phyloP scores from a whole-genome alignment of 2,329 filamentous ascomycete species.

The Colletotrichum graminicola region DNA sequence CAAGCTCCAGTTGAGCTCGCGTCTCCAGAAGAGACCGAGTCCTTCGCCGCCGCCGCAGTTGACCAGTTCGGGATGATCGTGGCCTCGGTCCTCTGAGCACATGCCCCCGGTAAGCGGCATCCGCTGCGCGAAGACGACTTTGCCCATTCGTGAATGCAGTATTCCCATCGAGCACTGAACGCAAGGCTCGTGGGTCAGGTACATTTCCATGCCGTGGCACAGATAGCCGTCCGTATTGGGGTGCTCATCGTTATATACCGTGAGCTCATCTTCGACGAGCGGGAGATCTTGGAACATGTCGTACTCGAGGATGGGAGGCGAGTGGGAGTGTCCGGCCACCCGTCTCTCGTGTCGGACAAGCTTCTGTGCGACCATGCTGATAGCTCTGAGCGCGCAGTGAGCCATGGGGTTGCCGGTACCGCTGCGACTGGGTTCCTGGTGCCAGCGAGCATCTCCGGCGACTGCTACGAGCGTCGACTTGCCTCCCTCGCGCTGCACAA shows the following conservation, averaged over 20 bases:
- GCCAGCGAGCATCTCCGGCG: constrained; percentile 82
- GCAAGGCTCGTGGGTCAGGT: constrained; percentile 95
- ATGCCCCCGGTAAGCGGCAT: constrained; percentile 87
- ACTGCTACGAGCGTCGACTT: constrained; percentile 74
- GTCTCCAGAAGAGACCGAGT: constrained; percentile 77
- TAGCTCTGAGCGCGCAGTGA: constrained; percentile 81
- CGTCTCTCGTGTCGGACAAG: constrained; percentile 68
- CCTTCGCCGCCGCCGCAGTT: constrained; percentile 65
- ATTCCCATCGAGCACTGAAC: constrained; percentile 98
- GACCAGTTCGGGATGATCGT: constrained; percentile 55
- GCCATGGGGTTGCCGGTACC: constrained; percentile 79
- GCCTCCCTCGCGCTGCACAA: constrained; percentile 73
- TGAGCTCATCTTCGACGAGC: constrained; percentile 74
- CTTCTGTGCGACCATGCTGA: constrained; percentile 84
- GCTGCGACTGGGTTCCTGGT: constrained; percentile 61
- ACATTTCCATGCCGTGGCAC: constrained; percentile 93
- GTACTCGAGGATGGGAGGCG: constrained; percentile 61
- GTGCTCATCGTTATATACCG: constrained; percentile 73
- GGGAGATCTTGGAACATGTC: constrained; percentile 78
- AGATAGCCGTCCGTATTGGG: constrained; percentile 85
- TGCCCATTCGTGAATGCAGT: constrained; percentile 90
- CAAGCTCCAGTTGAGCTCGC: constrained; percentile 88
- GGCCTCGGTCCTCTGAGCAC: constrained; percentile 77
- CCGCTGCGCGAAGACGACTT: constrained; percentile 82
- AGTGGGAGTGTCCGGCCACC: constrained; percentile 51